phyloP scores from a whole-genome alignment of 345 rosid species.

The Eucalyptus dawsonii region DNA sequence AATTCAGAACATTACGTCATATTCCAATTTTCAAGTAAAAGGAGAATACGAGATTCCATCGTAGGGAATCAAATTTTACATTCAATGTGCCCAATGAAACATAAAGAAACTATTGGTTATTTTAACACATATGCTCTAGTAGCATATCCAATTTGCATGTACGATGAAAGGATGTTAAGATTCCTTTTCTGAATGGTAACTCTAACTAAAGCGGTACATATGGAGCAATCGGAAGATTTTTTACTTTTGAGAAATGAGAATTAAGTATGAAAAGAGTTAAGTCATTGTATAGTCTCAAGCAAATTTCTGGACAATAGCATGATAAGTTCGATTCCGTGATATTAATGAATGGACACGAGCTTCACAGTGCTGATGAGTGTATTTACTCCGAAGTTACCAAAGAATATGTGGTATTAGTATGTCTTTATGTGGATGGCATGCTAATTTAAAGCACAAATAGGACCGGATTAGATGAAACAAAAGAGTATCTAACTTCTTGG shows the following conservation, averaged over 20 bases:
- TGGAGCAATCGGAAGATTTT: not conserved
- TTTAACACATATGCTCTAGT: not conserved
- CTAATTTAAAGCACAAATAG: not conserved
- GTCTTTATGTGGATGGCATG: not conserved
- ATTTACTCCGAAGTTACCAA: not conserved
- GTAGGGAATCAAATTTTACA: too few relatives aligned
- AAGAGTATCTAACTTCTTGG: not conserved
- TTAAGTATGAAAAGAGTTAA: not conserved
- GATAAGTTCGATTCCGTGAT: not conserved
- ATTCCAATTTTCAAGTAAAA: too few relatives aligned
- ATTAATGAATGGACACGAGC: not conserved
- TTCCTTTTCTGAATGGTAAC: accelerated
- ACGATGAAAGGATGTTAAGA: not conserved
- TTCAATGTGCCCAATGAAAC: not conserved
- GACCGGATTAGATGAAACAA: not conserved
- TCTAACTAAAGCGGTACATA: accelerated
- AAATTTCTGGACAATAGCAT: not conserved
- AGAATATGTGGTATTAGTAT: not conserved
- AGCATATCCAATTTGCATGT: not conserved
- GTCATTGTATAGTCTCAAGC: not conserved
- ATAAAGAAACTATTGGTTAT: not conserved
- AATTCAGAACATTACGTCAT: too few relatives aligned
- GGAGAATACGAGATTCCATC: too few relatives aligned
- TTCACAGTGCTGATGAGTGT: accelerated
- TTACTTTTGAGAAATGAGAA: not conserved